Evolutionary conservation across 1,284 basidiomycete species (phyloP), one percentile per base, ranked within the genome.

Genomic region (Athelia psychrophila): DNA sequence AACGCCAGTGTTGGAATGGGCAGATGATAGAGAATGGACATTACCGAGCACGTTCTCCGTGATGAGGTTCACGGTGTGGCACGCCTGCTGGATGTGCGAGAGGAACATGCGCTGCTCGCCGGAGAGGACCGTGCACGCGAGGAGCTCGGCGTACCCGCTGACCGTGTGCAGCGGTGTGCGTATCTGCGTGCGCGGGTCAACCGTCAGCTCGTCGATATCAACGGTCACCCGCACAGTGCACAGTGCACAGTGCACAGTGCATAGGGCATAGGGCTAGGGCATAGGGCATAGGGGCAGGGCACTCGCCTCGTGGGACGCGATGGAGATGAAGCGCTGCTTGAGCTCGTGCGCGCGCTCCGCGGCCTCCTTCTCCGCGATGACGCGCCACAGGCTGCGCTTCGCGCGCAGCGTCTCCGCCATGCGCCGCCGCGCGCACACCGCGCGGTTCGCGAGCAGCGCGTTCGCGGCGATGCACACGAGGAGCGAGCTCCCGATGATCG

Each of bases 311-410:
- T 67, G 65, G 30, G 64, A 65, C 9, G 65, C 65, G 10, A 67
- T 60, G 32, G 61, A 63, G 40, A 67, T 67, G 52, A 67, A 67
- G 45, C 65, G 65, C 53, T 67, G 65, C 57, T 66, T 67, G 24
- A 67, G 60, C 52, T 63, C 64, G 24, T 61, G 64, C 36, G 65
- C 63, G 55, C 64, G 65, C 49, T 65, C 64, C 1, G 65, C 65
- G 9, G 65, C 65, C 52, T 67, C 64, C 54, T 67, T 67, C 54
- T 67, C 65, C 12, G 65, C 65, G 64, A 67, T 65, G 49, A 65
- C 63, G 8, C 64, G 56, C 65, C 64, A 65, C 8, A 65, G 46
- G 15, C 64, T 53, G 1, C 65, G 54, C 51, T 63, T 65, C 20
- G 65, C 64, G 25, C 64, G 53, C 27, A 66, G 64, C 51, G 64